Base-by-base conservation (phyloP, 768 basidiomycete genomes). In the Cubamyces lactineus region DNA sequence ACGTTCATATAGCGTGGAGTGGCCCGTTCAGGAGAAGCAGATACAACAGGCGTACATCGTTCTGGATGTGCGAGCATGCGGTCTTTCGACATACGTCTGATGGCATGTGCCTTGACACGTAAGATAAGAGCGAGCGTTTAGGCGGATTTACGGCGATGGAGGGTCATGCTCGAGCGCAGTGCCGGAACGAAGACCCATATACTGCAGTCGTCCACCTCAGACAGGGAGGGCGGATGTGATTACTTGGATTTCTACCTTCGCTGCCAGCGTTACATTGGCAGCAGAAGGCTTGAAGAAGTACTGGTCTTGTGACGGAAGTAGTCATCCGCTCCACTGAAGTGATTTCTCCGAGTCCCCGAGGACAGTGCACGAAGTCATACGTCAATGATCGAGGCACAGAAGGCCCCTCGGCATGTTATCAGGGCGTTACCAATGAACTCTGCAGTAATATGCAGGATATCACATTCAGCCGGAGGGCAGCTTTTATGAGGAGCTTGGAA, bases 111-210 rank as follows among this genome's bases (percentile, higher is more conserved):
- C n/a, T 8, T 17, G 17, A 15, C n/a, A 34, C 49, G 57, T 30
- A 43, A 6, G 57, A 59, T 59, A 59, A 52, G 24, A 51, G 13
- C 41, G 49, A 19, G 57, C 57, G 57, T 43, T 42, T 34, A 43
- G 49, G 57, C 57, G 57, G 49, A 51, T 21, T 51, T 42, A 51
- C 57, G 19, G 49, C 48, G 48, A 41, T 42, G 28, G 48, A 34
- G n/a, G 48, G 57, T 58, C 57, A 59, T 38, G 57, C 41, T 30
- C 19, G 49, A 16, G 41, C 19, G 40, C n/a, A 15, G 16, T 34
- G 9, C 28, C 19, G 49, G n/a, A 30, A 52, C 21, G 49, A 30
- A 52, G 49, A 4, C 19, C 13, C 17, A 15, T 23, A 28, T n/a
- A 26, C 48, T 28, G 23, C 26, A 23, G 24, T 28, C 9, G 26